These are phyloP conservation scores for Eucalyptus urophylla DNA, from an alignment of 345 rosid species.

Conservation along the genomic window DNA sequence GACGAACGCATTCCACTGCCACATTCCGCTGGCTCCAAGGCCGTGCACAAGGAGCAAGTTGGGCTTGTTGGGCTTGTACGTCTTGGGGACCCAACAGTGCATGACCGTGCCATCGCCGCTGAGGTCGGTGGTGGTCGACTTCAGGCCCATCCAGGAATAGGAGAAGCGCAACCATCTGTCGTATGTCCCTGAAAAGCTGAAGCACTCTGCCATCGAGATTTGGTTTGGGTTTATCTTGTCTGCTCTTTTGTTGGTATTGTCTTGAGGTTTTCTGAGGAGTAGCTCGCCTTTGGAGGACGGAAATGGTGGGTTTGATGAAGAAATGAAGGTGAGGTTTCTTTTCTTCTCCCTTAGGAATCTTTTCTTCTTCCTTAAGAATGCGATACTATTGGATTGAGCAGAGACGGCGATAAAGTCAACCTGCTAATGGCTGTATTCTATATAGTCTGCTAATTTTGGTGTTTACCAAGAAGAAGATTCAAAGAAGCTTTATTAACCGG, in stretches of 20 bases:
- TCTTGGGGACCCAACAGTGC: slow-evolving; percentile 1
- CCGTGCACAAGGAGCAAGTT: slow-evolving; percentile 8
- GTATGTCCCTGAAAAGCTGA: slow-evolving; percentile 53
- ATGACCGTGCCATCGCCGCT: neutral
- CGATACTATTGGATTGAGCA: neutral
- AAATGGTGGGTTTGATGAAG: neutral
- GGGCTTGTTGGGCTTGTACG: neutral
- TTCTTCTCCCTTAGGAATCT: neutral
- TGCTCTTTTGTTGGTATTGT: neutral
- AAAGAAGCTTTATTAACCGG: neutral
- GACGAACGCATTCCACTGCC: slow-evolving; percentile 4
- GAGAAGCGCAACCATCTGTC: slow-evolving; percentile 48
- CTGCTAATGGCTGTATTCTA: neutral
- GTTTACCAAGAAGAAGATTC: neutral
- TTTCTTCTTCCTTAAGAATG: neutral
- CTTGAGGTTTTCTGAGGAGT: neutral
- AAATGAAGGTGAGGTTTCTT: neutral
- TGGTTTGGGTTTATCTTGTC: neutral
- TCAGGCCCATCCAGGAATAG: slow-evolving; percentile 46
- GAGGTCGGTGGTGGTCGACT: slow-evolving; percentile 6
- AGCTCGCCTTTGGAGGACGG: neutral
- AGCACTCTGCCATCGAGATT: slow-evolving; percentile 14
- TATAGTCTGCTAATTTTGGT: neutral
- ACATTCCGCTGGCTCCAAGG: slow-evolving; percentile 4
- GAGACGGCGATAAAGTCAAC: neutral